Base-by-base conservation (phyloP, 1,284 basidiomycete species). In the Thelephora terrestris region DNA sequence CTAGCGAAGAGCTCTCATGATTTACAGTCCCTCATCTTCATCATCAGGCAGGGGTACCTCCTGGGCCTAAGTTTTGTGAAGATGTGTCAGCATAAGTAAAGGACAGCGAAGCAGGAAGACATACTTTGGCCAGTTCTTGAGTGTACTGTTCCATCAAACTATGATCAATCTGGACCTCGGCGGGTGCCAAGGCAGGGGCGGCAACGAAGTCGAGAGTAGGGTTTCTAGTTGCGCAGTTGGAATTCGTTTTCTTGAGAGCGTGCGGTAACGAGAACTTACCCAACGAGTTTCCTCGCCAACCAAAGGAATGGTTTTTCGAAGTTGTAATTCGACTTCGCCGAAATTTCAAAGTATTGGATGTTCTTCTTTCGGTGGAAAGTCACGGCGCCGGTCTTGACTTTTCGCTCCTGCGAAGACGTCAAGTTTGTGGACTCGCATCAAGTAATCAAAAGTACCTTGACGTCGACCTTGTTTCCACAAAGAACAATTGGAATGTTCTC, bases 331-430 rank as follows among this genome's bases (percentile, higher is more conserved):
- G 92, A 97, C 74, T 99, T 99, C 55, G 96, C 96, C 5, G 94
- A 98, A 63, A 99, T 99, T 66, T 99, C 96, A 67, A 95, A 99
- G 79, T 99, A 99, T 69, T 99, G 96, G 52, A 99, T 80, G 75
- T 96, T 98, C 82, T 99, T 99, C 89, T 99, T 99, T 66, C 96
- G 81, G 79, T 99, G 96, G 88, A 99, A 99, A 50, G 96, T 99
- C 52, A 99, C 95, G 49, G 88, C 85, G 49, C 89, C 91, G 36
- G 95, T 99, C 81, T 99, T 99, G 58, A 99, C 96, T 81, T 99
- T 99, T 58, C 96, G 91, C 73, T 99, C 96, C 94, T 97, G 55
- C 27, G 32, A 47, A 20, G 21, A 14, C 17, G 1, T 16, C 9
- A 34, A 10, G 29, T 47, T 27, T 4, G 25, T 20, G 40, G 50